These are phyloP conservation scores for Sambucus nigra DNA, from an alignment of 129 eudicot species.

Conservation along the genomic window DNA sequence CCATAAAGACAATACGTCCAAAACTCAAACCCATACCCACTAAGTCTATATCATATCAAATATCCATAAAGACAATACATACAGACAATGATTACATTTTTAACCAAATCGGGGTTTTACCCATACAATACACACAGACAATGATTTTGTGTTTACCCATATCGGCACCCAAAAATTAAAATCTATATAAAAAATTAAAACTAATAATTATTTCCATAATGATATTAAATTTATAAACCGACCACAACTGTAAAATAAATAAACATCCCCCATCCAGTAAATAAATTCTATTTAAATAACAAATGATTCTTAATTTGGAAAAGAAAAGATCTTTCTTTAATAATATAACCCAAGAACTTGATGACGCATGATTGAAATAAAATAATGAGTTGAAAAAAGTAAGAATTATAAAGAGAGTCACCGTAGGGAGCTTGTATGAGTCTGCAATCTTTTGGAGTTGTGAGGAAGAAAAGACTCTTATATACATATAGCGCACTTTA, in stretches of 20 bases:
- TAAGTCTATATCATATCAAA: too few relatives aligned
- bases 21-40: too few relatives aligned
- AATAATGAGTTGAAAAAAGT: neutral
- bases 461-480: conserved; percentile 47
- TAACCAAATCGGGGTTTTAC: too few relatives aligned
- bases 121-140: too few relatives aligned
- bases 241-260: neutral
- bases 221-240: neutral
- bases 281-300: too few relatives aligned
- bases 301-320: neutral
- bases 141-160: too few relatives aligned
- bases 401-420: conserved; percentile 1
- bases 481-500: conserved; percentile 57
- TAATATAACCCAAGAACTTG: conserved; percentile 11
- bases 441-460: conserved; percentile 53
- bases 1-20: too few relatives aligned
- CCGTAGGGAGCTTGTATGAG: conserved; percentile 52
- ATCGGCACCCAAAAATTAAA: conserved; percentile 1
- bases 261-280: too few relatives aligned
- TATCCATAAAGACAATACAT: too few relatives aligned
- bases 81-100: too few relatives aligned
- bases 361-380: neutral
- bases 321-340: neutral
- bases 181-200: neutral
- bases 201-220: neutral